phyloP scores from a whole-genome alignment of 164 flowering plant species.

The Piper longum region DNA sequence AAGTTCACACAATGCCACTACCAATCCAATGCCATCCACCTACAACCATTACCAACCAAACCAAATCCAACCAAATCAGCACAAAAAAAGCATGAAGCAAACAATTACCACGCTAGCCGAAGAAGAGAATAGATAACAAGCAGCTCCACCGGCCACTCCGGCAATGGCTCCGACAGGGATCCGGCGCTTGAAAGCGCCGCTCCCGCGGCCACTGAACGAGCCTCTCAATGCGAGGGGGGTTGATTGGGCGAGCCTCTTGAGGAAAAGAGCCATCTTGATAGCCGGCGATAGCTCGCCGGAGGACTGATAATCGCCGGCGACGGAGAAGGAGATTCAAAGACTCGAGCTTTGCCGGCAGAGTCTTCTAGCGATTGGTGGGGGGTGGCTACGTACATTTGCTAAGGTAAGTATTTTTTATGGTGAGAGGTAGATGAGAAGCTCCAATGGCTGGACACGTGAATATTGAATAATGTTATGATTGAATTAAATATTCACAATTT shows the following conservation, averaged over 20 bases:
- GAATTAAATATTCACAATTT: too few species aligned
- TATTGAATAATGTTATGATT: too few species aligned
- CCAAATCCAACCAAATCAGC: not conserved
- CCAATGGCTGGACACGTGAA: too few species aligned
- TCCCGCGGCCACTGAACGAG: slow-evolving; percentile 23
- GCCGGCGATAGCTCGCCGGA: not conserved
- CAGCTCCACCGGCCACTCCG: slow-evolving; percentile 61
- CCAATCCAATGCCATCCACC: not conserved
- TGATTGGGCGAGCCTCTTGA: slow-evolving; percentile 34
- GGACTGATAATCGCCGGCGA: not conserved
- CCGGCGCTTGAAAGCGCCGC: slow-evolving; percentile 16
- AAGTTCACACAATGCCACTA: not conserved
- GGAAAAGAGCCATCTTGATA: slow-evolving; percentile 31
- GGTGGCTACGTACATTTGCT: not conserved
- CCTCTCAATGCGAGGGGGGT: slow-evolving; percentile 24
- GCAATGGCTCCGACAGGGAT: slow-evolving; percentile 47
- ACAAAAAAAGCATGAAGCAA: slow-evolving; percentile 3
- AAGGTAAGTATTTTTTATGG: not conserved
- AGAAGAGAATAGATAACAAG: slow-evolving; percentile 33
- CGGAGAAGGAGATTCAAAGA: not conserved
- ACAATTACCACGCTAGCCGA: slow-evolving; percentile 40
- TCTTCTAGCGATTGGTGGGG: too few species aligned
- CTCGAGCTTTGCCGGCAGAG: too few species aligned
- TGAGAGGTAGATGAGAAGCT: not conserved
- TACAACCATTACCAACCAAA: not conserved